A percentile compares a stretch with the other conserved stretches of the same genome.
phyloP scores from a whole-genome alignment of 305 asterid species.

The Ilex paraguariensis region DNA sequence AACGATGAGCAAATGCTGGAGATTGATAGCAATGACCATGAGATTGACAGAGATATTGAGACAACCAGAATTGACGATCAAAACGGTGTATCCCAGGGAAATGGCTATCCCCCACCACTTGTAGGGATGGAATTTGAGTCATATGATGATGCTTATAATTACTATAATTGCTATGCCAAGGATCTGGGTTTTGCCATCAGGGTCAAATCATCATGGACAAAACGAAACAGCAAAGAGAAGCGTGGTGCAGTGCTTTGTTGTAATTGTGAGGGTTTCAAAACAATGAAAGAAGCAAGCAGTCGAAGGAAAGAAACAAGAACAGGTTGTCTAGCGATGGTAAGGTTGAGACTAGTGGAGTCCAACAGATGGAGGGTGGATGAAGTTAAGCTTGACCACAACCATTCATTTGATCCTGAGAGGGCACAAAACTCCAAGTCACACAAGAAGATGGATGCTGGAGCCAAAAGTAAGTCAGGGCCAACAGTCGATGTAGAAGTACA shows the following conservation, averaged over 20 bases:
- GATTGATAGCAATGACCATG: constrained; percentile 24
- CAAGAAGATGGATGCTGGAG: constrained; percentile 55
- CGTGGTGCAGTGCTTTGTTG: constrained; percentile 86
- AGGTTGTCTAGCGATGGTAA: constrained; percentile 80
- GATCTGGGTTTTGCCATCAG: constrained; percentile 70
- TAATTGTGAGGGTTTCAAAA: constrained; percentile 80
- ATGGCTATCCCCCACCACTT: constrained; percentile 56
- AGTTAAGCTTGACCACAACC: constrained; percentile 68
- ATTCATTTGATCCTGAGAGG: constrained; percentile 36
- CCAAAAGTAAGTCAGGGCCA: constrained; percentile 56
- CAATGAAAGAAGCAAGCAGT: constrained; percentile 58
- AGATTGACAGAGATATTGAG: constrained; percentile 25
- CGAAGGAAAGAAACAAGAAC: constrained; percentile 81
- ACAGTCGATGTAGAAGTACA: constrained; percentile 47
- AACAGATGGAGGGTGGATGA: constrained; percentile 74
- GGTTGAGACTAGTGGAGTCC: constrained; percentile 65
- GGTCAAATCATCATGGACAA: constrained; percentile 82
- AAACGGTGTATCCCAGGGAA: constrained; percentile 28
- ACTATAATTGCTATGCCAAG: constrained; percentile 59
- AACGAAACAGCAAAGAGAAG: constrained; percentile 80
- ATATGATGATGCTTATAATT: constrained; percentile 80
- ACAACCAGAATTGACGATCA: constrained; percentile 23
- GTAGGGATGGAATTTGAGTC: constrained; percentile 84
- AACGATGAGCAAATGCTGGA: constrained; percentile 26
- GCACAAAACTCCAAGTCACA: constrained; percentile 63